Evolutionary conservation across 164 flowering plant species (phyloP).

Genomic region (Paratinospora sagittata): DNA sequence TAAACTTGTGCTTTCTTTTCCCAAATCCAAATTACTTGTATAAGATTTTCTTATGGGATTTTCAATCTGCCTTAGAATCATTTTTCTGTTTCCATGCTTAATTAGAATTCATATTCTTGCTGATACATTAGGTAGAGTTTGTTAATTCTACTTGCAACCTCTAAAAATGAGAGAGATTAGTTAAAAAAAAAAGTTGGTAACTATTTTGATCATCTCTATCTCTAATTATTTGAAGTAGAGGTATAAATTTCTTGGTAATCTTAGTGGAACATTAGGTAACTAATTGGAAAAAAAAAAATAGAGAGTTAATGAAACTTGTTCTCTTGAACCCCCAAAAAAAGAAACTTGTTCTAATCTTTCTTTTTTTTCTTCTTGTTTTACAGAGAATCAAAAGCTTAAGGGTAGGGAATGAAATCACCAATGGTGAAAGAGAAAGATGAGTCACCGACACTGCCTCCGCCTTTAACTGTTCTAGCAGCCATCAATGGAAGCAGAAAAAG

Average conservation of each 20-base stretch:
- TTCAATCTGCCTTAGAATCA: too few relatives aligned
- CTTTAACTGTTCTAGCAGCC: conserved; percentile 46
- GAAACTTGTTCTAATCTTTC: background rate
- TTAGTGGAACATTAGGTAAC: too few relatives aligned
- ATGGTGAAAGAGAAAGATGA: conserved; percentile 21
- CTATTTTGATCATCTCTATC: too few relatives aligned
- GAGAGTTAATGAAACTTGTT: background rate
- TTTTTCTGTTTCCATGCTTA: too few relatives aligned
- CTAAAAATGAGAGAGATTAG: too few relatives aligned
- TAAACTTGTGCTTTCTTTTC: too few relatives aligned
- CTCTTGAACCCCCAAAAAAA: background rate
- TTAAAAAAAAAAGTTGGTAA: too few relatives aligned
- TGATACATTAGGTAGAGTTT: too few relatives aligned
- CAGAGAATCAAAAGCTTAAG: conserved; percentile 9
- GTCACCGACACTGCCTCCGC: conserved; percentile 16
- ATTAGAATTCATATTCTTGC: background rate
- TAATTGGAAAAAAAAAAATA: too few relatives aligned
- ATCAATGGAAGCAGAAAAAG: conserved; percentile 51
- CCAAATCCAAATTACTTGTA: too few relatives aligned
- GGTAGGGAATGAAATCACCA: conserved; percentile 30
- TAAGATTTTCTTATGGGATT: too few relatives aligned
- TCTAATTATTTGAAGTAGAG: background rate
- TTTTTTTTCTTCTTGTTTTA: background rate
- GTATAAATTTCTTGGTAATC: background rate
- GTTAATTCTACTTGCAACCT: too few relatives aligned